Percentiles rank a stretch among this genome's conserved stretches.
Evolutionary conservation across 257 asterid species (phyloP).

Genomic region (Nicotiana paniculata): DNA sequence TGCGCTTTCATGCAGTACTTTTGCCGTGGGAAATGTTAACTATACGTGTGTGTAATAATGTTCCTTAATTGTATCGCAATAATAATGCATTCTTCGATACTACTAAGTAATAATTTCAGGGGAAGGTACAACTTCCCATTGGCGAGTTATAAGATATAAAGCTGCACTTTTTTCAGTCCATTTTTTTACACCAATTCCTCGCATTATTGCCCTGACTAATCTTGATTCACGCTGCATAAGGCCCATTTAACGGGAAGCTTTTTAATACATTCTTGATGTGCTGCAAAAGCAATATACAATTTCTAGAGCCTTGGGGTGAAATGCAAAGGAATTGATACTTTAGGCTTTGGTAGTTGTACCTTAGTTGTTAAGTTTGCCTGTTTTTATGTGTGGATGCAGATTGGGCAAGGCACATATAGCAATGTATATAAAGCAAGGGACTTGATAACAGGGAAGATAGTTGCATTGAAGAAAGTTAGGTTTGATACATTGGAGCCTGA

Average conservation of each 20-base stretch:
- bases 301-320: not conserved
- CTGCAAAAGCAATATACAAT: not conserved
- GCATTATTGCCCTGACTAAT: no score
- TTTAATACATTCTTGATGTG: not conserved
- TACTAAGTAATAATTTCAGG: not conserved
- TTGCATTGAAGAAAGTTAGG: constrained; percentile 88
- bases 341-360: not conserved
- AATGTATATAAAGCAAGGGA: constrained; percentile 89
- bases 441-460: constrained; percentile 75
- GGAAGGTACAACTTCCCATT: not conserved
- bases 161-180: not conserved
- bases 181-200: no score
- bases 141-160: not conserved
- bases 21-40: not conserved
- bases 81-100: not conserved
- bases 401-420: constrained; percentile 96
- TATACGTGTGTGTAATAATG: not conserved
- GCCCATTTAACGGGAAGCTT: no score
- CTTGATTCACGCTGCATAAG: no score
- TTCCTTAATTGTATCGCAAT: not conserved
- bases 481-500: constrained; percentile 75
- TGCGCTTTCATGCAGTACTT: not conserved
- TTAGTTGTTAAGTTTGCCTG: not conserved
- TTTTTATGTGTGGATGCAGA: constrained; percentile 31
- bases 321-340: not conserved